Base-by-base conservation (phyloP, 225 moss, liverwort and hornwort species). In the Pseudoscleropodium purum region DNA sequence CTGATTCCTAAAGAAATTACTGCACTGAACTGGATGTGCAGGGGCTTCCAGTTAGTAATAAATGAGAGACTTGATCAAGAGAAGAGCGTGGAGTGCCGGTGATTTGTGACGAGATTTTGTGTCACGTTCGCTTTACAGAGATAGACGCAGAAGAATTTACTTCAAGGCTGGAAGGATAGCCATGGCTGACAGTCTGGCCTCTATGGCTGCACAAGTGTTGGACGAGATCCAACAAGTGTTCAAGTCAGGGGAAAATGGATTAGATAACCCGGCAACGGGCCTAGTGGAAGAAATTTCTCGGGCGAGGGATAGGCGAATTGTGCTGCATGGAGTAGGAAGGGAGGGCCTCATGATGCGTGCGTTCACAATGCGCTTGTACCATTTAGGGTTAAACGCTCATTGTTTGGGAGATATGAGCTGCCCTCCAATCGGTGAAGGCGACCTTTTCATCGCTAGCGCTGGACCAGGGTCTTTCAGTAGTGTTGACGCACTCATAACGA, bases 341-440 rank as follows among this genome's bases (percentile, higher is more conserved):
- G 98, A 99, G 89, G 98, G 98, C 47, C 93, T 99, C 41, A 99
- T 99, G 98, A 99, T 96, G 96, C 94, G 96, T 36, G 95, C 92
- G 17, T 94, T 99, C 88, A 89, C 97, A 12, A 97, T 97, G 96
- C 94, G 98, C 31, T 88, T 99, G 88, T 96, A 91, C 66, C 98
- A 99, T 90, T 87, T 99, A 76, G 98, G 98, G 19, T 86, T 99
- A 63, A 91, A 87, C 29, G 97, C 94, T 8, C 93, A 93, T 87
- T 96, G 96, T 45, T 82, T 96, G 68, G 98, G 98, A 60, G 98
- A 99, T 61, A 99, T 96, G 98, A 96, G 79, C 75, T 95, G 95
- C 87, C 98, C 98, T 26, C 91, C 91, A 25, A 69, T 97, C 41
- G 96, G 95, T 39, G 91, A 90, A 29, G 96, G 95, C 23, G 98